These are phyloP conservation scores for Wallacemonas sp. DNA, from an alignment of 208 protist genomes.

Conservation along the genomic window DNA sequence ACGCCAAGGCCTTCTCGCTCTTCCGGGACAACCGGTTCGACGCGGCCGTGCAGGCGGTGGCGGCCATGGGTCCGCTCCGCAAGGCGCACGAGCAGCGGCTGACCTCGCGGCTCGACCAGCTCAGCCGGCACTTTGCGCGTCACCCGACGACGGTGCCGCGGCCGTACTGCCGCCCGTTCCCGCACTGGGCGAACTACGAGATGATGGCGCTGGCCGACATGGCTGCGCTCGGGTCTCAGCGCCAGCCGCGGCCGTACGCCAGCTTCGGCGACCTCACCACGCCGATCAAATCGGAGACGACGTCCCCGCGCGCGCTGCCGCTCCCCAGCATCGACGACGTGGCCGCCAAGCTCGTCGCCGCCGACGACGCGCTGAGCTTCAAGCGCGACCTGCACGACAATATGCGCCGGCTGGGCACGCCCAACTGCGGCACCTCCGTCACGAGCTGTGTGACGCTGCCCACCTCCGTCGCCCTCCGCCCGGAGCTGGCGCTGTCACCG, in stretches of 20 bases:
- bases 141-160: conserved; percentile 35
- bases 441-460: conserved; percentile 11
- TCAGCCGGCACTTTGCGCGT: conserved; percentile 62
- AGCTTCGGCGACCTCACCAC: conserved; percentile 1
- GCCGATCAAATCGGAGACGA: neutral
- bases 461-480: conserved; percentile 16
- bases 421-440: neutral
- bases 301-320: neutral
- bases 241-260: neutral
- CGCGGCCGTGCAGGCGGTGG: conserved; percentile 18
- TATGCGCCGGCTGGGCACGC: conserved; percentile 32
- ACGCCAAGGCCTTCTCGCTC: conserved; percentile 70
- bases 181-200: conserved; percentile 79
- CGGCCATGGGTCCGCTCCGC: conserved; percentile 10
- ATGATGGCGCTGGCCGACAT: conserved; percentile 25
- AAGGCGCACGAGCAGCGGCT: conserved; percentile 41
- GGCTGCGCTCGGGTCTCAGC: neutral
- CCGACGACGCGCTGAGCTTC: conserved; percentile 59
- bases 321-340: conserved; percentile 13
- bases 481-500: conserved; percentile 5
- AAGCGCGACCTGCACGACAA: conserved; percentile 79
- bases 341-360: conserved; percentile 24
- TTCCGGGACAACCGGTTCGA: conserved; percentile 81
- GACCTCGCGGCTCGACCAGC: conserved; percentile 56
- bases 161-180: conserved; percentile 68